Evolutionary conservation across 345 rosid genomes (phyloP), one percentile per base, ranked within the genome.

Genomic region (Lepidium sativum): DNA sequence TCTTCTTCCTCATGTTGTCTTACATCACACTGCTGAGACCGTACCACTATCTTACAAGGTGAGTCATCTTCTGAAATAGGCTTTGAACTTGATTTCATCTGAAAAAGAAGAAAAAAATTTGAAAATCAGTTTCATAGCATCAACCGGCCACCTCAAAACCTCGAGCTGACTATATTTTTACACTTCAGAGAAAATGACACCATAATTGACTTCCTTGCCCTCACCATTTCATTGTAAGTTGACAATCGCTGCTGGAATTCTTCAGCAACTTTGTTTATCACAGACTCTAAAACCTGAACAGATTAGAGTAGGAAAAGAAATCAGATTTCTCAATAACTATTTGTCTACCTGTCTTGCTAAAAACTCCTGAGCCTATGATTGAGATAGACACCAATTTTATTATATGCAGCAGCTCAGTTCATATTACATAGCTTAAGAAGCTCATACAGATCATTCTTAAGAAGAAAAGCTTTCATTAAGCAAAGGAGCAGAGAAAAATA

Each of bases 251-350:
- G 84, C 69, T 83, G 88, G 68, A 89, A 80, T 77, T 87, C 98
- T 76, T 87, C 94, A 65, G 81, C 75, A 54, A 89, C 86, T 80
- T 84, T 92, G 58, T 72, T 68, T 50, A 92, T 71, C 72, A 92
- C 84, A 64, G 88, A 84, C 67, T 92, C 98, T 80, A 92, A 83
- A 71, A 86, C 66, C 92, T 86, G 86, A 61, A 17, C 39, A 49
- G 17, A 32, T 48, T 37, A 1, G 25, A 65, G 35, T 6, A 58
- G 34, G 31, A 64, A 29, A 38, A 63, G 13, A 56, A 6, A 40
- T 49, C 40, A 64, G 54, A 63, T 45, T 48, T 63, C 35, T 18
- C 11, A 14, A 21, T 40, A 32, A 50, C 11, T 41, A 33, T 23
- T 32, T 32, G 18, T 69, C 62, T 38, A 38, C 29, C 12, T 60